These are phyloP conservation scores for Geosmithia morbida DNA, from an alignment of 2,329 filamentous ascomycete species.

Conservation along the genomic window DNA sequence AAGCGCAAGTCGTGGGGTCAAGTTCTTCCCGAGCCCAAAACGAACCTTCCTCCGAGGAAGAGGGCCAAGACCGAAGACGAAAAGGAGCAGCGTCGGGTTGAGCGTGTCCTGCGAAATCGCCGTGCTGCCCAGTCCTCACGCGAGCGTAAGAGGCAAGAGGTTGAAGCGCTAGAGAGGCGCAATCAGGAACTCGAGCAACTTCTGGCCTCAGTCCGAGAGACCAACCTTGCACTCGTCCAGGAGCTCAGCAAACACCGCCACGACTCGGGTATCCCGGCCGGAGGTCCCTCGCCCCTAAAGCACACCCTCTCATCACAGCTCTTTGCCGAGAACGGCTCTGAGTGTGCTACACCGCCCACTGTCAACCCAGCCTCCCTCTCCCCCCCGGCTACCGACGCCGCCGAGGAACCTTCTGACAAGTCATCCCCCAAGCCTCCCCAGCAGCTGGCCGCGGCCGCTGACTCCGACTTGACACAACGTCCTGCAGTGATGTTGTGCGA, in stretches of 20 bases:
- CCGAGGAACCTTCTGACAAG: neutral
- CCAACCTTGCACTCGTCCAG: constrained; percentile 31
- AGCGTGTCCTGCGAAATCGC: constrained; percentile 91
- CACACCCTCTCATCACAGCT: constrained; percentile 42
- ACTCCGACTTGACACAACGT: constrained; percentile 98
- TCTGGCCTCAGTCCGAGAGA: constrained; percentile 43
- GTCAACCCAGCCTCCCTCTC: constrained; percentile 49
- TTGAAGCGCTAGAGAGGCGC: constrained; percentile 68
- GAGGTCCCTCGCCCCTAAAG: constrained; percentile 10
- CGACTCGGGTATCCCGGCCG: constrained; percentile 20
- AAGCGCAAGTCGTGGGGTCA: constrained; percentile 99
- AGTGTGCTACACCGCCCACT: constrained; percentile 28
- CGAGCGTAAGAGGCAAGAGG: constrained; percentile 78
- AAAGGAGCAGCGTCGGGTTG: constrained; percentile 94
- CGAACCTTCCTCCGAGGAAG: constrained; percentile 88
- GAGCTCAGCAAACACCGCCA: constrained; percentile 29
- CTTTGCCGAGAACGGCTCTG: constrained; percentile 32
- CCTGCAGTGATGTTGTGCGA: constrained; percentile 99
- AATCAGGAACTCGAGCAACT: constrained; percentile 57
- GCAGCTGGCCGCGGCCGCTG: constrained; percentile 18
- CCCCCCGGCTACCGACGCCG: constrained; percentile 24
- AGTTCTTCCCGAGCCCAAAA: constrained; percentile 91
- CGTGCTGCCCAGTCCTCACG: constrained; percentile 92
- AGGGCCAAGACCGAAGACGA: constrained; percentile 97
- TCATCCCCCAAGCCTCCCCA: constrained; percentile 7